These are phyloP conservation scores for Candida fluviatilis DNA, from an alignment of 805 yeast species.

Conservation along the genomic window DNA sequence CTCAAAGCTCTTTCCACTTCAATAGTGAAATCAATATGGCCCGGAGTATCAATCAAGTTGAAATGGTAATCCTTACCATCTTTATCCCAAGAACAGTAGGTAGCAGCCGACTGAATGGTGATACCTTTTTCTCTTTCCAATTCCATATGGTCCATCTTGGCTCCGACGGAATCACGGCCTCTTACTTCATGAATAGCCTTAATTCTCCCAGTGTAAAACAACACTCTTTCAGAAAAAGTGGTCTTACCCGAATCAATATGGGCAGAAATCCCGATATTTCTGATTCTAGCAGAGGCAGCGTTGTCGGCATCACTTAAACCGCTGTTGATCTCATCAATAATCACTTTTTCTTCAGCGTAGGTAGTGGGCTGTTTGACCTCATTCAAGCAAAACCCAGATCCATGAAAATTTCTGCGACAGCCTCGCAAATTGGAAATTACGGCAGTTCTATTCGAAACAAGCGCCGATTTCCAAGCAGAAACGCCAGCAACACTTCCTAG, in stretches of 20 bases:
- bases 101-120: constrained; percentile 98
- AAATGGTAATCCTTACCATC: constrained; percentile 68
- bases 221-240: constrained; percentile 94
- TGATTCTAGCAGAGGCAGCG: constrained; percentile 51
- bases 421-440: no score
- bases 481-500: constrained; percentile 5
- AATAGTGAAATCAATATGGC: constrained; percentile 97
- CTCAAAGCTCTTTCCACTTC: constrained; percentile 99
- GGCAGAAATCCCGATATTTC: constrained; percentile 97
- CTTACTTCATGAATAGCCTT: constrained; percentile 95
- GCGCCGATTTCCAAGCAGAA: no score
- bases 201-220: constrained; percentile 94
- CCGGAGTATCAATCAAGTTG: constrained; percentile 97
- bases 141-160: constrained; percentile 99
- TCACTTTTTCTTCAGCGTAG: constrained; percentile 71
- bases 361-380: constrained; percentile 28
- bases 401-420: constrained; percentile 7
- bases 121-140: constrained; percentile 98
- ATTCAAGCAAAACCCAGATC: constrained; percentile 1
- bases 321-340: constrained; percentile 54
- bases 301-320: constrained; percentile 50
- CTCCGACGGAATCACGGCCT: constrained; percentile 97
- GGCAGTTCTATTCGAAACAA: no score
- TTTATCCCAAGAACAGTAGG: constrained; percentile 95
- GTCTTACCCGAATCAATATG: constrained; percentile 98